Evolutionary conservation across 768 basidiomycete genomes (phyloP), one percentile per base, ranked within the genome.

Genomic region (Lactarius sanguifluus): DNA sequence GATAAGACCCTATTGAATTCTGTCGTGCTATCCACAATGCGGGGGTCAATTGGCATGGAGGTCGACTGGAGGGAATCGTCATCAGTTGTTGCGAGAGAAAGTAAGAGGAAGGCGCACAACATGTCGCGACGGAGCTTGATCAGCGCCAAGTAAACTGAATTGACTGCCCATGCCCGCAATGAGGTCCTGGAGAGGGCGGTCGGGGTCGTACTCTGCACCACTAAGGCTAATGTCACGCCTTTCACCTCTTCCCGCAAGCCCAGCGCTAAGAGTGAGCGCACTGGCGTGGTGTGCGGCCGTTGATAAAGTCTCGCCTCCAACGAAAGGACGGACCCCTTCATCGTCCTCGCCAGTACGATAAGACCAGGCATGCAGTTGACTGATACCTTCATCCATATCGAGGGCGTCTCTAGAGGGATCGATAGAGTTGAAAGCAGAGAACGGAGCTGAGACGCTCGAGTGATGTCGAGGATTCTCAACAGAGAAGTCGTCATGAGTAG

Each of bases 251-350:
- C 80, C 81, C 43, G 83, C 87, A 12, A 96, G 82, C 1, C 95
- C 94, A 4, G 93, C 92, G 61, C 84, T 90, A 20, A 97, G 81
- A 0, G 95, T 96, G 61, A 96, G 80, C 2, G 86, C 92, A 69
- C 90, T 92, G 30, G 92, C 94, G 76, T 97, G 95, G 76, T 97
- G 95, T 1, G 88, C 92, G 10, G 86, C 86, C 0, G 94, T 96
- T 0, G 92, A 94, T 65, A 92, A 76, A 0, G 90, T 91, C 65
- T 87, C 85, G 25, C 83, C 86, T 47, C 82, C 84, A 3, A 69
- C 74, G 69, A 86, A 91, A 0, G 89, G 88, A 69, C 83, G 80
- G 38, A 88, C 77, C 23, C 86, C 88, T 15, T 89, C 88, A 5
- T 90, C 88, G 63, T 84, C 81, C 59, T 90, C 86, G 66, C 82